phyloP scores from a whole-genome alignment of 306 rosid genomes.

The Psophocarpus tetragonolobus region DNA sequence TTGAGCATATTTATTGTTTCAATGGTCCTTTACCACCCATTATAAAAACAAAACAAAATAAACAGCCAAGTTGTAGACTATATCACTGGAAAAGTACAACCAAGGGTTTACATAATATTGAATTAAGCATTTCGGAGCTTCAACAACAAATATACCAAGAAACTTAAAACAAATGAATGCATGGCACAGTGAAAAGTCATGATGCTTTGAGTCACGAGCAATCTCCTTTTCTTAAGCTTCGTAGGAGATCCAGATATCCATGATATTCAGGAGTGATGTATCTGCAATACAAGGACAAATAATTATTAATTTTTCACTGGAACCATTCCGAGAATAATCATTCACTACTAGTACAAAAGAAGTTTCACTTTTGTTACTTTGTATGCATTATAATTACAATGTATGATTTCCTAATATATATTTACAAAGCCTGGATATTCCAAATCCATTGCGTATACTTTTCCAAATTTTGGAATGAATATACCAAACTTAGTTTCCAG shows the following conservation, averaged over 20 bases:
- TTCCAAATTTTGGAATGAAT: not conserved
- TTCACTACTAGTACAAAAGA: not conserved
- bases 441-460: not conserved
- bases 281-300: conserved; percentile 48
- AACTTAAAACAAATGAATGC: not conserved
- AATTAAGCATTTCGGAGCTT: not conserved
- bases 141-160: not conserved
- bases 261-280: conserved; percentile 60
- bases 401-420: not conserved
- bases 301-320: not conserved
- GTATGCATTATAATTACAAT: not conserved
- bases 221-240: conserved; percentile 66
- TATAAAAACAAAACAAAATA: not conserved
- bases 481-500: conserved; percentile 9
- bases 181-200: not conserved
- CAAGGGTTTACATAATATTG: not conserved
- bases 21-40: not conserved
- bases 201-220: conserved; percentile 47
- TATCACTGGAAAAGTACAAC: not conserved
- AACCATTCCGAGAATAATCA: conserved; percentile 6
- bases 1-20: conserved; percentile 17
- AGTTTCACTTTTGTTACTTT: not conserved
- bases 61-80: not conserved
- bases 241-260: conserved; percentile 76
- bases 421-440: not conserved